Evolutionary conservation across 2,329 filamentous ascomycete genomes (phyloP).

Genomic region (Penicillium sp.): DNA sequence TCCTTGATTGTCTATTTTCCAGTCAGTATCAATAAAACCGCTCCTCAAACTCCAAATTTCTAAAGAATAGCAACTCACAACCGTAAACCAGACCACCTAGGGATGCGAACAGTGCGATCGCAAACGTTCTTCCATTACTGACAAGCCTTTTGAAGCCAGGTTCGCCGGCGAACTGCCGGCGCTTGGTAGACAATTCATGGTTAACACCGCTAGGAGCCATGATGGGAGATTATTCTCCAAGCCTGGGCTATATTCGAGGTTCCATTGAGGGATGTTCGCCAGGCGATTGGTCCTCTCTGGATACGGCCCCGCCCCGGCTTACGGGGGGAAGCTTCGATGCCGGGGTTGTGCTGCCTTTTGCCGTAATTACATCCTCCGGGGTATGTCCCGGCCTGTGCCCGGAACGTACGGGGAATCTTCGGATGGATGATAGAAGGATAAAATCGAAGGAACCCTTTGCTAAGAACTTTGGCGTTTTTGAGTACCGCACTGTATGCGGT

Average conservation of each 20-base stretch:
- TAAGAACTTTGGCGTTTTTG: not conserved
- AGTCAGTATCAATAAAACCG: not conserved
- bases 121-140: conserved; percentile 14
- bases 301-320: not conserved
- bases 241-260: not conserved
- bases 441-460: not conserved
- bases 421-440: not conserved
- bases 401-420: no score
- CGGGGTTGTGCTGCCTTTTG: conserved; percentile 2
- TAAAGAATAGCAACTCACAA: not conserved
- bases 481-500: not conserved
- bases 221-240: not conserved
- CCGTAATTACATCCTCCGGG: not conserved
- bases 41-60: not conserved
- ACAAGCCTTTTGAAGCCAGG: conserved; percentile 18
- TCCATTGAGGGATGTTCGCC: not conserved
- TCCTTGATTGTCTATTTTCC: conserved; percentile 16
- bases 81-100: conserved; percentile 20
- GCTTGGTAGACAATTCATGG: conserved; percentile 13
- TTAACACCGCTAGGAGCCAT: conserved; percentile 9
- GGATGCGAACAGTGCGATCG: conserved; percentile 19
- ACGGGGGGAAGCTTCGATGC: conserved; percentile 1
- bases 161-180: conserved; percentile 15
- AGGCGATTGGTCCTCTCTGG: not conserved
- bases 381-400: not conserved